Evolutionary conservation across 1,284 basidiomycete species (phyloP).

Genomic region (Boletus mariae): DNA sequence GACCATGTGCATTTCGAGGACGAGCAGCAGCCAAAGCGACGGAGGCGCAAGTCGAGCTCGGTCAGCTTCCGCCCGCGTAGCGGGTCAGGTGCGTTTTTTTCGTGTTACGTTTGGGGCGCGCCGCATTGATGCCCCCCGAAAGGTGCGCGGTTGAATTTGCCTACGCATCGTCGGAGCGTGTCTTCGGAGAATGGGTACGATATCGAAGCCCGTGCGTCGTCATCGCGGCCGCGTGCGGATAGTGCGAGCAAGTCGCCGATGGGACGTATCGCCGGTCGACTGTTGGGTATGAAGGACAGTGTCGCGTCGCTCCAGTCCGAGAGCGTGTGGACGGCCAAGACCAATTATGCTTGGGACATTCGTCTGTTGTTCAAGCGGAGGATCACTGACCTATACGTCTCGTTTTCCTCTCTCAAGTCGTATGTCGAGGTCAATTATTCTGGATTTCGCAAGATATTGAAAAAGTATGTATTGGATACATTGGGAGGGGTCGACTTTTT

Average conservation of each 20-base stretch:
- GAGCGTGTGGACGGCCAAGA: conserved; percentile 77
- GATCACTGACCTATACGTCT: conserved; percentile 85
- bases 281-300: conserved; percentile 51
- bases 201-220: conserved; percentile 37
- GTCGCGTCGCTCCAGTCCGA: conserved; percentile 43
- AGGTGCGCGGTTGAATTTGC: conserved; percentile 24
- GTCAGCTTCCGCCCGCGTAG: conserved; percentile 26
- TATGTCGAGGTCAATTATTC: conserved; percentile 94
- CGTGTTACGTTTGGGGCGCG: neutral
- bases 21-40: conserved; percentile 25
- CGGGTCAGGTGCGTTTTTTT: conserved; percentile 23
- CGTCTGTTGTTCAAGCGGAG: conserved; percentile 89
- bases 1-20: conserved; percentile 58
- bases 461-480: conserved; percentile 62
- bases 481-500: neutral
- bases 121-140: conserved; percentile 2
- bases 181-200: conserved; percentile 43
- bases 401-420: conserved; percentile 81
- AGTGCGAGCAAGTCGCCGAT: conserved; percentile 39
- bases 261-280: conserved; percentile 45
- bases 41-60: conserved; percentile 38
- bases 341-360: conserved; percentile 85
- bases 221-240: conserved; percentile 18
- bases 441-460: conserved; percentile 94
- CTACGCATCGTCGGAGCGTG: conserved; percentile 44